Percentiles rank a stretch among this genome's conserved stretches.
phyloP scores from a whole-genome alignment of 495 filamentous ascomycete genomes.

The Jackrogersella multiformis region DNA sequence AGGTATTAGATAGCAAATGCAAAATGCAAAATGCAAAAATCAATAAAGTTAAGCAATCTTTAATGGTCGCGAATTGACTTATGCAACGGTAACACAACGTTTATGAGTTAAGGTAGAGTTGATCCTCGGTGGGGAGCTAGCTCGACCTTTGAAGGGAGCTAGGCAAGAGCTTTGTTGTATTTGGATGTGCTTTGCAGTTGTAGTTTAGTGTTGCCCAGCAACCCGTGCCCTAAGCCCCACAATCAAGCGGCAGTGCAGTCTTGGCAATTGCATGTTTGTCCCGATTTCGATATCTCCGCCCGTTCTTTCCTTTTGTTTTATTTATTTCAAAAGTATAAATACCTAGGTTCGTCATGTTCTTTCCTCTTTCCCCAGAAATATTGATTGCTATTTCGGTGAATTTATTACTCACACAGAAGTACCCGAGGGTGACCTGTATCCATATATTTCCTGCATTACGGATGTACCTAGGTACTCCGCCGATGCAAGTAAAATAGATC shows the following conservation, averaged over 20 bases:
- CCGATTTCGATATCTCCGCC: neutral
- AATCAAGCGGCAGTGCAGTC: constrained; percentile 23
- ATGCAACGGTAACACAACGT: constrained; percentile 26
- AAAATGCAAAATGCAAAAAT: neutral
- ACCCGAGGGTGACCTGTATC: neutral
- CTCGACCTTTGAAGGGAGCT: constrained; percentile 20
- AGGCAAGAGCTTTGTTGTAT: constrained; percentile 39
- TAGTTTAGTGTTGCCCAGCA: constrained; percentile 34
- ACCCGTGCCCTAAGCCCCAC: constrained; percentile 28
- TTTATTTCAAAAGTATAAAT: too few species aligned
- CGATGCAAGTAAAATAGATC: neutral
- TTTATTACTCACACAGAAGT: constrained; percentile 18
- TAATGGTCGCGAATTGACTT: constrained; percentile 28
- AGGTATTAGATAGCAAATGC: too few species aligned
- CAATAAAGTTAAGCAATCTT: constrained; percentile 1
- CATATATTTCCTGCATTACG: neutral
- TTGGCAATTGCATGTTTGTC: constrained; percentile 19
- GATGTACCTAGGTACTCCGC: neutral
- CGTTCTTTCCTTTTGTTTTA: neutral
- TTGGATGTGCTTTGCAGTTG: constrained; percentile 13
- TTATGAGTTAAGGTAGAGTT: constrained; percentile 15
- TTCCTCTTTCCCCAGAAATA: neutral
- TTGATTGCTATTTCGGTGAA: constrained; percentile 16
- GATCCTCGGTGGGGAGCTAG: constrained; percentile 34
- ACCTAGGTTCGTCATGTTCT: neutral